These are phyloP conservation scores for Mycena albidolilacea DNA, from an alignment of 768 basidiomycete genomes.

Conservation along the genomic window DNA sequence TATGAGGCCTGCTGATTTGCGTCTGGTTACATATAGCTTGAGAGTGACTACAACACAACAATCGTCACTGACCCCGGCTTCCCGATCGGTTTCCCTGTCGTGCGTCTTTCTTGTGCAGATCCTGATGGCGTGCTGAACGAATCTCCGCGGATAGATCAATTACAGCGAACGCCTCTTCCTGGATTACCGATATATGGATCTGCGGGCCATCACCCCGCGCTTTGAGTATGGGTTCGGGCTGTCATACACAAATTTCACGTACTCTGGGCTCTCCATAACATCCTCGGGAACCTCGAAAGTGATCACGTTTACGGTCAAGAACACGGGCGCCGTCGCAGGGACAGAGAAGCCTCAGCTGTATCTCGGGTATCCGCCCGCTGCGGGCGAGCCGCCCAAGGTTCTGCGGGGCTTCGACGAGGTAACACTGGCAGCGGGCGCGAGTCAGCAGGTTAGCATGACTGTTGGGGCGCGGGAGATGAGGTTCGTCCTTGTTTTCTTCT, in stretches of 20 bases:
- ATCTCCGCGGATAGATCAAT: conserved; percentile 58
- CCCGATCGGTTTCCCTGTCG: conserved; percentile 47
- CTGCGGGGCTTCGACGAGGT: conserved; percentile 69
- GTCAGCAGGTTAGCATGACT: conserved; percentile 52
- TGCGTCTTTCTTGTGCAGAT: background rate
- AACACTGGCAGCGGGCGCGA: conserved; percentile 53
- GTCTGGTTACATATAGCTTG: conserved; percentile 1
- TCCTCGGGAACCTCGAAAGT: conserved; percentile 49
- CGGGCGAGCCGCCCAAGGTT: conserved; percentile 65
- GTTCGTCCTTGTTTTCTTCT: conserved; percentile 45
- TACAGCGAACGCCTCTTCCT: conserved; percentile 76
- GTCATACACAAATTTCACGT: conserved; percentile 80
- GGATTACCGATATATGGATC: conserved; percentile 79
- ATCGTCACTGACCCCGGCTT: conserved; percentile 61
- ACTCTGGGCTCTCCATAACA: conserved; percentile 64
- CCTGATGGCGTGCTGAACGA: too few relatives aligned
- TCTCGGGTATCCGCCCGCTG: conserved; percentile 61
- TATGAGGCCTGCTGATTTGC: background rate
- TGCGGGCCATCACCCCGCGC: conserved; percentile 64
- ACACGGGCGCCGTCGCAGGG: conserved; percentile 65
- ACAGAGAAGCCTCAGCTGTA: conserved; percentile 71
- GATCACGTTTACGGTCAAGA: conserved; percentile 62
- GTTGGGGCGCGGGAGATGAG: conserved; percentile 62
- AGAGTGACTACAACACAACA: conserved; percentile 53
- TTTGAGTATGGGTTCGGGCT: conserved; percentile 83